These are phyloP conservation scores for Amoeboaphelidium protococcarum DNA, from an alignment of 371 early-diverging fungal genomes.

Conservation along the genomic window DNA sequence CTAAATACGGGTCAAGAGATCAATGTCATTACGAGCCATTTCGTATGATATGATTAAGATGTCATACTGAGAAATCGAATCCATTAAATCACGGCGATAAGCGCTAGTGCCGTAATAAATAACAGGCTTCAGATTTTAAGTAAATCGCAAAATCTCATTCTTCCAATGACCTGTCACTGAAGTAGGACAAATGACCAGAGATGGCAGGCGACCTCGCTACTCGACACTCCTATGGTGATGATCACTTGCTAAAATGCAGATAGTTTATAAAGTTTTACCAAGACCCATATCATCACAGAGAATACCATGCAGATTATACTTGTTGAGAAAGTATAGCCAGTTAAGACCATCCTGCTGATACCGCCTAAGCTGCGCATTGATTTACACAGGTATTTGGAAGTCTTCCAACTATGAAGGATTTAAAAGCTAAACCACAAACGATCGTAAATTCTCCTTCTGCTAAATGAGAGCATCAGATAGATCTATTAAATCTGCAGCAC, in stretches of 20 bases:
- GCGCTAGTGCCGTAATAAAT: conserved; percentile 53
- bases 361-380: conserved; percentile 69
- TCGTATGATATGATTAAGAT: conserved; percentile 88
- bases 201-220: conserved; percentile 31
- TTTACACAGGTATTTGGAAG: conserved; percentile 48
- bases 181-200: conserved; percentile 90
- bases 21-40: conserved; percentile 81
- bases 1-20: conserved; percentile 30
- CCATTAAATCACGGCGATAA: conserved; percentile 36
- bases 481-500: not conserved
- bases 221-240: conserved; percentile 42
- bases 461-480: conserved; percentile 26
- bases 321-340: conserved; percentile 91
- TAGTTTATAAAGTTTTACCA: conserved; percentile 94
- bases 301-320: conserved; percentile 85
- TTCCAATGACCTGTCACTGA: conserved; percentile 95
- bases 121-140: conserved; percentile 43
- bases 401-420: conserved; percentile 61
- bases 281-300: conserved; percentile 98
- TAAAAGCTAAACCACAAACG: conserved; percentile 68
- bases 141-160: conserved; percentile 67
- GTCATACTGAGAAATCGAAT: conserved; percentile 19
- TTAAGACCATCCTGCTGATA: conserved; percentile 95
- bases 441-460: conserved; percentile 54
- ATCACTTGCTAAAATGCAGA: conserved; percentile 77